Base-by-base conservation (phyloP, 176 grass and related monocot species). In the Olyra latifolia region DNA sequence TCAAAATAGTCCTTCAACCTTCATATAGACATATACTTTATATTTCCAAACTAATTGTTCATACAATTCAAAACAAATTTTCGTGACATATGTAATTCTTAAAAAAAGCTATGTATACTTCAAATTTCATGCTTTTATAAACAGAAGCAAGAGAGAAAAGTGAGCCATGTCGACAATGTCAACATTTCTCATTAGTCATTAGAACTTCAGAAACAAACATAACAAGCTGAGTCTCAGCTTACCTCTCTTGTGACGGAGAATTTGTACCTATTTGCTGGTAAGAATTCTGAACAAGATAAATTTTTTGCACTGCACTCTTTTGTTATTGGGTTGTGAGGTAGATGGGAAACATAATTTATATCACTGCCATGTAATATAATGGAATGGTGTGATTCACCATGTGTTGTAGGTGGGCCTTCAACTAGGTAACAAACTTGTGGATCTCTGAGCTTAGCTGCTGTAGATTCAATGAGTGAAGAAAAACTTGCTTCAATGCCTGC, bases 221-320 rank as follows among this genome's bases (percentile, higher is more conserved):
- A 56, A 66, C 20, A 55, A 38, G 39, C 55, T 80, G 44, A 78
- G 57, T 73, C 22, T 72, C 46, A 87, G 59, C 63, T 75, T 92
- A 98, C 95, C 95, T 98, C 86, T 89, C 73, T 91, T 83, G 76
- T 49, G 63, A 84, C 78, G 38, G 60, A 85, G 69, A 82, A 62
- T 46, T 46, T 83, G 45, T 7, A 35, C 29, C 30, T 92, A 65
- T 89, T 90, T 76, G 75, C 69, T 13, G 60, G 61, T 52, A 74
- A 85, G 75, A 98, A 93, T 43, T 89, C 72, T 69, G 86, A 98
- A 87, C 95, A 98, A 71, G 70, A 40, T 81, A 91, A 8, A 83
- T 71, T 49, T 61, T 78, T 86, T 67, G 62, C n/a, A 82, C 35
- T 72, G 6, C 32, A 67, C 50, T 63, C 39, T 10, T 83, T 71